Evolutionary conservation across 106 monocot genomes (phyloP), one percentile per base, ranked within the genome.

Genomic region (Dendrobium nobile): DNA sequence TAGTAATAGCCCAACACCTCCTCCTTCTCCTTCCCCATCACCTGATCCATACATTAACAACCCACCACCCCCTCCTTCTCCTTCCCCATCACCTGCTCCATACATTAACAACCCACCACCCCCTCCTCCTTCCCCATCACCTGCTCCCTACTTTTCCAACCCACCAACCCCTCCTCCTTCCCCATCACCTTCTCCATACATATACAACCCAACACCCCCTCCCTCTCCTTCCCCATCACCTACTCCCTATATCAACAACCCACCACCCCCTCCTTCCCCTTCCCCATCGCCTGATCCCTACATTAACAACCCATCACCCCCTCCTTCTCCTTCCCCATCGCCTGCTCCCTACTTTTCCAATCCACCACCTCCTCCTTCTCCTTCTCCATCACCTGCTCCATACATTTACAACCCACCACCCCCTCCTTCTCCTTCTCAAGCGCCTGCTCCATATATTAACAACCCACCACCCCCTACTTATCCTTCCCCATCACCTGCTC

Each of bases 141-240:
- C 80, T 77, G 8, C 9, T 9, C 9, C 6, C 6, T 45, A 45
- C 6, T 6, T 9, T 7, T 0, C 4, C 6, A 37, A 37, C 37
- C 37, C 37, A 37, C 37, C 37, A 37, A 4, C 9, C 9, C 9
- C 6, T 45, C 45, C 6, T 45, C 42, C 65, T 75, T 27, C 67
- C 54, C 79, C 67, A 75, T 20, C 86, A 67, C 82, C 54, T 82
- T 56, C 37, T 61, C n/a, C 59, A 0, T 22, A 37, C 59, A 4
- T 15, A 0, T 61, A 0, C 59, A 20, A 1, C 59, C 59, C 59
- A 18, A 0, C 59, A 5, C 19, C 18, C 16, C 16, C 59, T 18
- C n/a, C 54, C 5, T 54, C 54, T 17, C 15, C 59, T 55, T 17
- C 54, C 17, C 17, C 54, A 19, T 55, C 54, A 2, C n/a, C 18